A percentile compares a stretch with the other conserved stretches of the same genome.
phyloP scores from a whole-genome alignment of 768 basidiomycete species.

The Boletellus emodensis region DNA sequence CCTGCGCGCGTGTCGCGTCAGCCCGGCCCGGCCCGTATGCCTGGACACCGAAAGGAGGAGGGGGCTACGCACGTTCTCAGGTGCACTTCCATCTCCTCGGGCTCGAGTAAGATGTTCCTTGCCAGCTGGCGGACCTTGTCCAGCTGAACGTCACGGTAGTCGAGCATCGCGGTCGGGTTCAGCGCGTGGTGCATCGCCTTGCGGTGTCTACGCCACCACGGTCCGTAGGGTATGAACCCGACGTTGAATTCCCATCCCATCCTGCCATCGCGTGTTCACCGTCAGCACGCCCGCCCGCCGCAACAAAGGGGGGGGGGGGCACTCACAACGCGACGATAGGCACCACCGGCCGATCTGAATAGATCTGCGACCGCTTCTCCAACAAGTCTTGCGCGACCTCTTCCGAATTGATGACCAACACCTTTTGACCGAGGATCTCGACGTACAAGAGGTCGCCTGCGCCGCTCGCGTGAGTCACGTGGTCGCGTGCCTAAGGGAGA shows the following conservation, averaged over 20 bases:
- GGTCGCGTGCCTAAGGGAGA: neutral
- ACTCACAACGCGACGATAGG: constrained; percentile 23
- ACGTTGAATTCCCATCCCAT: constrained; percentile 41
- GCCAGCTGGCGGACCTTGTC: constrained; percentile 31
- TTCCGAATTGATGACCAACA: constrained; percentile 25
- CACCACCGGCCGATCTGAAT: constrained; percentile 25
- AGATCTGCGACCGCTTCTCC: constrained; percentile 27
- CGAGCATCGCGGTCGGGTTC: constrained; percentile 25
- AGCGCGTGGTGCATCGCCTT: constrained; percentile 37
- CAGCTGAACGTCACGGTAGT: constrained; percentile 32
- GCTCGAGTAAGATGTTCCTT: constrained; percentile 24
- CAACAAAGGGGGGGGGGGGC: neutral
- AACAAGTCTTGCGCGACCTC: constrained; percentile 24
- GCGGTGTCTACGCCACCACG: constrained; percentile 36
- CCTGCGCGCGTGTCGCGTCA: constrained; percentile 10
- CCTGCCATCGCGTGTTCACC: neutral
- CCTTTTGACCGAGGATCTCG: constrained; percentile 22
- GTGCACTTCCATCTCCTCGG: constrained; percentile 27
- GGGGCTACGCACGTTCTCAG: constrained; percentile 12
- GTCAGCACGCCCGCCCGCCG: neutral
- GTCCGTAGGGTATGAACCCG: constrained; percentile 34
- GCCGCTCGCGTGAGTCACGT: neutral
- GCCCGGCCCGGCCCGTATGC: too few relatives aligned
- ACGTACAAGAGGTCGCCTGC: constrained; percentile 26
- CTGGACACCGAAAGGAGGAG: too few relatives aligned